Base-by-base conservation (phyloP, 768 basidiomycete genomes). In the Lentinula edodes region DNA sequence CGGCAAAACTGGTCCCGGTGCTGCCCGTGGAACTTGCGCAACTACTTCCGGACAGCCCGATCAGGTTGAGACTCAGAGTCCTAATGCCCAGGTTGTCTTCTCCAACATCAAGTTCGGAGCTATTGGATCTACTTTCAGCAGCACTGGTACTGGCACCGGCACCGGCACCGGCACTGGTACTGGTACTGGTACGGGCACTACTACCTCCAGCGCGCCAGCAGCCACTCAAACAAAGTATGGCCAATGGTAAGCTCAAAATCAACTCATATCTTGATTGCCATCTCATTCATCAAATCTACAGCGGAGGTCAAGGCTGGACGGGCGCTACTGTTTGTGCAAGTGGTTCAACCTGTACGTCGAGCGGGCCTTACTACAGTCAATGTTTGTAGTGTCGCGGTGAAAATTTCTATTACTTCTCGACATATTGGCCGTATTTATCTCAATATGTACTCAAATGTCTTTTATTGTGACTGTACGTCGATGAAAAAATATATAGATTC, bases 51-150 rank as follows among this genome's bases (percentile, higher is more conserved):
- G 75, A 60, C 67, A 65, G 8, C 74, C 75, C 52, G 62, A 67
- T 10, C 64, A 69, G 48, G 72, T 76, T 67, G 74, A 75, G 66
- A 52, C 71, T 20, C 59, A 67, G 57, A 50, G 48, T 61, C 55
- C 72, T 42, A 64, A 59, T 62, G 69, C 70, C 39, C 66, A 65
- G 28, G 75, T 76, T 65, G 68, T 65, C 61, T 76, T 67, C 70
- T 75, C 74, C 43, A 76, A 76, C 72, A 77, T 76, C 72, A 74
- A 72, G 69, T 72, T 72, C 63, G 75, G 75, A 34, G 62, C 63
- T 65, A 73, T 76, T 68, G 73, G 73, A 62, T 75, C 75, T 48
- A 77, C 75, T 58, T 76, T 43, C 61, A 43, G 55, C 55, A 38
- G 36, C 32, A 61, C 60, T 32, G 60, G 60, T 5, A 45, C 35